A percentile compares a stretch with the other conserved stretches of the same genome.
Evolutionary conservation across 164 flowering plant species (phyloP).

Genomic region (Berberis vulgaris): DNA sequence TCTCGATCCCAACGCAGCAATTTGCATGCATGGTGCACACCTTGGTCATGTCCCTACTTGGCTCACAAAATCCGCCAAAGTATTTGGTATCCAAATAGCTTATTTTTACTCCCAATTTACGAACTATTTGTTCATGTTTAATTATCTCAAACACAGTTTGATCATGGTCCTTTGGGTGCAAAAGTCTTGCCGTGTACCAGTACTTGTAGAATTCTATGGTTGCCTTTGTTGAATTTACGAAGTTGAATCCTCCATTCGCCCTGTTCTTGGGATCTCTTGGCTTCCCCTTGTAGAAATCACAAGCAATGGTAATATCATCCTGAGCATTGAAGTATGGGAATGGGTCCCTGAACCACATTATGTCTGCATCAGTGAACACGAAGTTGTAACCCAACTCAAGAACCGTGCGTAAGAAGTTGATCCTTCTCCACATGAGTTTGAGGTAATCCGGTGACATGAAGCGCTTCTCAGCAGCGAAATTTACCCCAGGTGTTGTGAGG

Average conservation of each 20-base stretch:
- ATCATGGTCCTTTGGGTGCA: conserved; percentile 15
- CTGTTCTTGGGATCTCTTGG: conserved; percentile 6
- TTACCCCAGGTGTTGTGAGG: conserved; percentile 12
- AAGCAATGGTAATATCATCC: conserved; percentile 17
- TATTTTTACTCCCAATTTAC: not conserved
- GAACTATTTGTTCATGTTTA: not conserved
- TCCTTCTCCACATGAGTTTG: conserved; percentile 19
- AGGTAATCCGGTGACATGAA: conserved; percentile 17
- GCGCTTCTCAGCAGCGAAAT: conserved; percentile 15
- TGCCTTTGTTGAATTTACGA: conserved; percentile 9
- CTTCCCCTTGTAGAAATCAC: conserved; percentile 13
- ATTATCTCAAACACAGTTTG: conserved; percentile 18
- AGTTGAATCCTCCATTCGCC: conserved; percentile 26
- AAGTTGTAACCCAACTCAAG: conserved; percentile 34
- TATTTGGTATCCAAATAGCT: conserved; percentile 19
- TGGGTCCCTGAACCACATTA: conserved; percentile 39
- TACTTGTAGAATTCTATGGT: conserved; percentile 21
- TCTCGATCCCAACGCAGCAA: conserved; percentile 26
- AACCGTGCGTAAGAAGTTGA: conserved; percentile 13
- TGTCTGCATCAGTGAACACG: conserved; percentile 19
- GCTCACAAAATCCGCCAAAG: conserved; percentile 30
- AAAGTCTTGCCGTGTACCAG: conserved; percentile 17
- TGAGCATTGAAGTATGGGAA: conserved; percentile 5
- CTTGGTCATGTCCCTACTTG: conserved; percentile 15
- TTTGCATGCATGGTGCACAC: conserved; percentile 31